Evolutionary conservation across 1,139 yeast species (phyloP), one percentile per base, ranked within the genome.

Genomic region (Hyphopichia khmerensis): DNA sequence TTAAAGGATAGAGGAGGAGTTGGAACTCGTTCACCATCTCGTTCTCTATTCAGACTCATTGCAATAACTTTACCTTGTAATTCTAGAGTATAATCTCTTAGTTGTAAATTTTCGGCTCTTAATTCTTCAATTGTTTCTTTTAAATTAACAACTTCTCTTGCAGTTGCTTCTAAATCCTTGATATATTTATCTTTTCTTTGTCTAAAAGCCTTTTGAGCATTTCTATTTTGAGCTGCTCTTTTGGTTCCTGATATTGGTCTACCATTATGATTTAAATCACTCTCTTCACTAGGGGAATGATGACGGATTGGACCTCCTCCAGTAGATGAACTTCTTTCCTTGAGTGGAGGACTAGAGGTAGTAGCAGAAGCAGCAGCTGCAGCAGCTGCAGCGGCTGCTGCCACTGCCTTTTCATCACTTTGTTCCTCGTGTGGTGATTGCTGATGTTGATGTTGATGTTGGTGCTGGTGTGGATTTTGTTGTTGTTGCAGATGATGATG

Each of bases 151-250:
- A 80, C 78, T 57, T 83, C 84, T 38, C 75, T 72, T 5, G 87
- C 87, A 57, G 82, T 82, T 32, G 70, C 64, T 65, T 89, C 96
- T 47, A 89, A 71, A 40, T 87, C 91, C 62, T 82, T 85, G 51
- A 89, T 80, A 55, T 87, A 82, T 47, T 79, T 77, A 52, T 87
- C 96, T 59, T 86, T 84, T 44, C 96, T 75, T 57, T 81, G 83
- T 57, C 96, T 76, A 65, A 88, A 89, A 10, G 96, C 95, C 52
- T 87, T 79, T 64, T 89, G 96, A 1, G 96, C 96, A 46, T 80
- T 83, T 56, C 96, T 72, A 67, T 89, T 89, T 63, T 89, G 96
- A 15, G 85, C 88, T 1, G 96, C 96, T 50, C 96, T 78, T 63
- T 87, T 87, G 34, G 95, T 80, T 46, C 72, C 75, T 13, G 84